Percentiles rank a stretch among this genome's conserved stretches.
These are phyloP conservation scores for Boechera divaricarpa DNA, from an alignment of 345 rosid genomes.

Conservation along the genomic window DNA sequence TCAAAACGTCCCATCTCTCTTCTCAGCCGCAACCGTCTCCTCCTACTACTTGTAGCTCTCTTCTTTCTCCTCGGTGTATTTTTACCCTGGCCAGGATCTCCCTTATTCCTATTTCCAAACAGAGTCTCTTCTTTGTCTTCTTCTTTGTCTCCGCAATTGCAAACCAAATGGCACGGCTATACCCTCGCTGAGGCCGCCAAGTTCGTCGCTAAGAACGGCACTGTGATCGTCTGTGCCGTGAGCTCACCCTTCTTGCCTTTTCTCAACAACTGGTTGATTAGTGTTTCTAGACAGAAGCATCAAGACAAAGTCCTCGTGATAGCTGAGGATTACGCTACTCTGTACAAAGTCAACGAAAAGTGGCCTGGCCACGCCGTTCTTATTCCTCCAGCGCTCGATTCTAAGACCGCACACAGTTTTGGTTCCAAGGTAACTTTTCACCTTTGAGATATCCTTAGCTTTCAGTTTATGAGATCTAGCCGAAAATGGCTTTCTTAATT, in stretches of 20 bases:
- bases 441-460: background rate
- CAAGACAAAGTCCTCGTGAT: slow-evolving; percentile 83
- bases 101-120: slow-evolving; percentile 49
- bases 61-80: slow-evolving; percentile 66
- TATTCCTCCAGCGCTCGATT: slow-evolving; percentile 77
- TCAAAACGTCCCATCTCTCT: slow-evolving; percentile 52
- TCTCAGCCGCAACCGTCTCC: slow-evolving; percentile 21
- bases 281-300: slow-evolving; percentile 72
- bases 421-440: slow-evolving; percentile 67
- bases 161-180: slow-evolving; percentile 72
- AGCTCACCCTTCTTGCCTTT: slow-evolving; percentile 81
- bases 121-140: background rate
- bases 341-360: slow-evolving; percentile 65
- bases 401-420: slow-evolving; percentile 74
- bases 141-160: slow-evolving; percentile 14
- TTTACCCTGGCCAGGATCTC: slow-evolving; percentile 64
- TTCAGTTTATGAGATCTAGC: too few species aligned
- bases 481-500: too few species aligned
- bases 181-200: slow-evolving; percentile 68
- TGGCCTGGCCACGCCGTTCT: slow-evolving; percentile 99
- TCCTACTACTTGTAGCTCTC: slow-evolving; percentile 62
- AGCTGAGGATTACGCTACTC: slow-evolving; percentile 90
- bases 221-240: slow-evolving; percentile 79
- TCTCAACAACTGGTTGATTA: slow-evolving; percentile 80
- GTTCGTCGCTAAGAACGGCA: slow-evolving; percentile 73